Evolutionary conservation across 2,329 filamentous ascomycete species (phyloP).

Genomic region (Penicillium janthinellum): DNA sequence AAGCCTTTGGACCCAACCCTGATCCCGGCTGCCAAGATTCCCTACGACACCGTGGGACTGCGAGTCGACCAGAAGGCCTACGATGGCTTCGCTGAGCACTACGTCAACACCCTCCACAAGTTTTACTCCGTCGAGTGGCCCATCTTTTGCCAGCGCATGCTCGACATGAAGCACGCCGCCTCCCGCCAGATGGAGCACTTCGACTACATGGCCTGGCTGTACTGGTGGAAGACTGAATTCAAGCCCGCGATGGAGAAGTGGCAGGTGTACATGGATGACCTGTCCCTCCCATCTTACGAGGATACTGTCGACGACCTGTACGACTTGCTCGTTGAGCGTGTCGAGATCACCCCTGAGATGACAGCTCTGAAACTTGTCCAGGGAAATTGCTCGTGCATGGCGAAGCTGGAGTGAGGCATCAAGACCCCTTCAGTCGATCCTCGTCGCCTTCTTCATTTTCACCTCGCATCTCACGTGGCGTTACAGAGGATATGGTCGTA

Average conservation of each 20-base stretch:
- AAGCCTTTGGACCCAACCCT: slow-evolving; percentile 21
- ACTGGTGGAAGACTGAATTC: slow-evolving; percentile 31
- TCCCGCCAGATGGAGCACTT: slow-evolving; percentile 15
- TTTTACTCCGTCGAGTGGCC: slow-evolving; percentile 10
- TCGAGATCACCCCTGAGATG: slow-evolving; percentile 26
- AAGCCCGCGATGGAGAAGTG: slow-evolving; percentile 30
- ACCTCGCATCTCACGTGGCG: too few species aligned
- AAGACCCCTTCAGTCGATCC: not conserved
- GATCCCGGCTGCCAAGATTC: slow-evolving; percentile 30
- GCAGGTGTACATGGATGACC: slow-evolving; percentile 25
- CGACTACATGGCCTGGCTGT: slow-evolving; percentile 22
- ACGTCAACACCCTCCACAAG: slow-evolving; percentile 4
- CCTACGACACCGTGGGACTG: slow-evolving; percentile 26
- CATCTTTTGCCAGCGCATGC: not conserved
- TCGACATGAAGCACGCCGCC: slow-evolving; percentile 15
- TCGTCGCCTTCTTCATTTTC: not conserved
- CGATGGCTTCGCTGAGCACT: slow-evolving; percentile 10
- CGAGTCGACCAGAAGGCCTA: slow-evolving; percentile 26
- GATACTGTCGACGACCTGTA: slow-evolving; percentile 30
- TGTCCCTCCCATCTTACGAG: slow-evolving; percentile 32
- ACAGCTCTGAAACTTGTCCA: slow-evolving; percentile 1
- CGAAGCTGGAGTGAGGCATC: not conserved
- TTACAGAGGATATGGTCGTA: not conserved
- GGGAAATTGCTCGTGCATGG: slow-evolving; percentile 4
- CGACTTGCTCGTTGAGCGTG: slow-evolving; percentile 26